These are phyloP conservation scores for Liquidambar formosana DNA, from an alignment of 164 flowering plant species.

Conservation along the genomic window DNA sequence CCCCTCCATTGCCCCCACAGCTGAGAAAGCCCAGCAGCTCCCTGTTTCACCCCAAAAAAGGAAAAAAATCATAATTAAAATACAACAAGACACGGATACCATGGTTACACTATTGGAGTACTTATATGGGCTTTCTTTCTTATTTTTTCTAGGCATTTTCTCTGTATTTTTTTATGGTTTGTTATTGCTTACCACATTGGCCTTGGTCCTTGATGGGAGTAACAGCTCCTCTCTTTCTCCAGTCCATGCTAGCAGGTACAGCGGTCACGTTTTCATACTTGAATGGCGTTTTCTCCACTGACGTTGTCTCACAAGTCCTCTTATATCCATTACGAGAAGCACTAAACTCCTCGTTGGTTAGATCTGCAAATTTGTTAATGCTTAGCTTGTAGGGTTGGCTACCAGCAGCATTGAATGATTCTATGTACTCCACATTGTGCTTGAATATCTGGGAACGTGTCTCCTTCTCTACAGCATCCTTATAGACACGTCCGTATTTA, in stretches of 20 bases:
- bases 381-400: not conserved
- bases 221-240: conserved; percentile 7
- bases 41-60: too few species aligned
- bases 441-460: conserved; percentile 18
- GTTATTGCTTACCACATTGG: conserved; percentile 7
- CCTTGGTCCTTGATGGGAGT: conserved; percentile 5
- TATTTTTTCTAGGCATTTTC: too few species aligned
- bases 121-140: too few species aligned
- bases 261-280: not conserved
- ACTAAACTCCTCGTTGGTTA: not conserved
- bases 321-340: not conserved
- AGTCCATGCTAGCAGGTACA: not conserved
- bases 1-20: too few species aligned
- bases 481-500: conserved; percentile 7
- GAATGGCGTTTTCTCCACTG: not conserved
- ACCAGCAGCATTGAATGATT: conserved; percentile 5
- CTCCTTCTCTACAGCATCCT: conserved; percentile 16
- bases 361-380: conserved; percentile 6
- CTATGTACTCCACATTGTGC: too few species aligned
- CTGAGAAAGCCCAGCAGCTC: too few species aligned
- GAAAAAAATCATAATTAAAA: too few species aligned
- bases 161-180: too few species aligned
- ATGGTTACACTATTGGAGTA: too few species aligned
- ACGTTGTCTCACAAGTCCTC: not conserved
- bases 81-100: too few species aligned